Evolutionary conservation across 2,329 filamentous ascomycete genomes (phyloP).

Genomic region (Neurospora crassa): DNA sequence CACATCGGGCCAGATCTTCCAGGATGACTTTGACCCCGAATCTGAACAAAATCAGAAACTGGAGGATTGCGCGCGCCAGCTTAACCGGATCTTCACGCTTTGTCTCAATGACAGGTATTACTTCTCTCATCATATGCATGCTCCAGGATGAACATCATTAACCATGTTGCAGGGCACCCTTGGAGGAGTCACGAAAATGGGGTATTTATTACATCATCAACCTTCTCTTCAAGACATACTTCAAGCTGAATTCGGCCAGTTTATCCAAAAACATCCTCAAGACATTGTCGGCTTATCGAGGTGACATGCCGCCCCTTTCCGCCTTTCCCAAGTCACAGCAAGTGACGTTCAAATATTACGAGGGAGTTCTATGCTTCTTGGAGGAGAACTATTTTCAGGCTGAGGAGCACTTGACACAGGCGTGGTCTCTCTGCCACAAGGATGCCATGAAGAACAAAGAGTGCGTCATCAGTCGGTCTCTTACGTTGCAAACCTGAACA

Average conservation of each 20-base stretch:
- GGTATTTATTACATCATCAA: slow-evolving; percentile 93
- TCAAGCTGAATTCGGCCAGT: slow-evolving; percentile 85
- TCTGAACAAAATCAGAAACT: slow-evolving; percentile 72
- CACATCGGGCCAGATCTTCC: slow-evolving; percentile 40
- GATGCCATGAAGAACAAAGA: slow-evolving; percentile 68
- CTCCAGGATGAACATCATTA: slow-evolving; percentile 5
- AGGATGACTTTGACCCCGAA: slow-evolving; percentile 75
- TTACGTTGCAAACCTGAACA: not conserved
- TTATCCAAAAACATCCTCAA: slow-evolving; percentile 84
- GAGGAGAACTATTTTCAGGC: slow-evolving; percentile 87
- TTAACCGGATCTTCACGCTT: slow-evolving; percentile 86
- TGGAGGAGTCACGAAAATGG: slow-evolving; percentile 94
- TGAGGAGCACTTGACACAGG: slow-evolving; percentile 69
- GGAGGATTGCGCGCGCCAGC: slow-evolving; percentile 79
- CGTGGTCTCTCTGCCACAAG: slow-evolving; percentile 73
- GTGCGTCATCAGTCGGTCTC: slow-evolving; percentile 34
- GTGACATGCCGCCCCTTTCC: slow-evolving; percentile 72
- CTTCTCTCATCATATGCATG: not conserved
- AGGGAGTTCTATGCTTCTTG: slow-evolving; percentile 85
- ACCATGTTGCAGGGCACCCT: slow-evolving; percentile 50
- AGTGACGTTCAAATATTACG: slow-evolving; percentile 94
- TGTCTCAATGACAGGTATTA: slow-evolving; percentile 80
- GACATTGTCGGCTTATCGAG: slow-evolving; percentile 64
- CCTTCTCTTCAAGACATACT: slow-evolving; percentile 95
- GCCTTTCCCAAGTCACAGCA: slow-evolving; percentile 82